Base-by-base conservation (phyloP, 1,284 basidiomycete genomes). In the Cutaneotrichosporon dermatis region DNA sequence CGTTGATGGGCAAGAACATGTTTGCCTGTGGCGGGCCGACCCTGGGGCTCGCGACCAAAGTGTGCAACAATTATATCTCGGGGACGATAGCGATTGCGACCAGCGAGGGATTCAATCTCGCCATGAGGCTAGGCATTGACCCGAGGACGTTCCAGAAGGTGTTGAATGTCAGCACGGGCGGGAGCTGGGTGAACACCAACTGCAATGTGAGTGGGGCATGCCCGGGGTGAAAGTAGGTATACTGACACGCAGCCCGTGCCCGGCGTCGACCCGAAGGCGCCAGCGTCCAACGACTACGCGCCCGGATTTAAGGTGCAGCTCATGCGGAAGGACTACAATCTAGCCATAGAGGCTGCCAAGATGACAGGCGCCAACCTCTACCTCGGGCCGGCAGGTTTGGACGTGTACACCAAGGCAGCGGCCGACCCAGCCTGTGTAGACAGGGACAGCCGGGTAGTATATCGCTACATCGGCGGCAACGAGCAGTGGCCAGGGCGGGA, bases 31-130 rank as follows among this genome's bases (percentile, higher is more conserved):
- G 59, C 4, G 59, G 59, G 2, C 55, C 59, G 9, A 57, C 59
- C 33, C 39, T 57, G 6, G 59, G 59, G 4, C 39, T 60, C 10
- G 59, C 42, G 9, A 46, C 51, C 37, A 60, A 60, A 40, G 35
- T 57, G 8, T 56, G 54, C 51, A 60, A 60, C 59, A 60, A 60
- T 51, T 60, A 60, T 36, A 55, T 60, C 51, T 57, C 55, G 13
- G 59, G 59, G 4, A 60, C 54, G n/a, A 57, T 60, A 37, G 59
- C 59, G 6, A 56, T 60, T 25, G 59, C 59, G 34, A 60, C 59
- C 12, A 25, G 55, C 25, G 59, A 60, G 51, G 59, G 59, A 4
- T 56, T 48, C 54, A 60, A 60, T 40, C 54, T 60, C 45, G 59
- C 59, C 15, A 60, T 60, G 51, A 44, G 40, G 4, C 59, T 60